Conservation (phyloP, 2,329 filamentous ascomycete genomes). For the Aspergillus tubingensis region DNA sequence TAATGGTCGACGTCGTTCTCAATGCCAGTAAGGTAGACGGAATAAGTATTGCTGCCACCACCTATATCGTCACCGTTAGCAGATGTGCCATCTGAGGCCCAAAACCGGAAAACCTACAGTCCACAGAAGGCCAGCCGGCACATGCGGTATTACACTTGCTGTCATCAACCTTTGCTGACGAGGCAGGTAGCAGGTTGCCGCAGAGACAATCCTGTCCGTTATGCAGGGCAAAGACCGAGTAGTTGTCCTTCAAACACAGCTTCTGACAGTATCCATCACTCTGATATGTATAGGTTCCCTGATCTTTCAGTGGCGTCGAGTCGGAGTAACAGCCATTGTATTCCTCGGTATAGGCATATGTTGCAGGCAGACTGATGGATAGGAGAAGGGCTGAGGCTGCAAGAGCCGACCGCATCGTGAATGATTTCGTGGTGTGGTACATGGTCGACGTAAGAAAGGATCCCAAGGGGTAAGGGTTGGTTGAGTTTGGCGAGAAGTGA, state of each 20-base stretch:
- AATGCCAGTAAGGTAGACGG: constrained; percentile 55
- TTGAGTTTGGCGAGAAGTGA: no score
- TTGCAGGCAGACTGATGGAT: constrained; percentile 21
- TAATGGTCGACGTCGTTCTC: constrained; percentile 39
- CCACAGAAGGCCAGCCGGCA: constrained; percentile 61
- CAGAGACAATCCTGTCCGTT: constrained; percentile 70
- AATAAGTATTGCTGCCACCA: constrained; percentile 57
- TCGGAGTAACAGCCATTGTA: constrained; percentile 56
- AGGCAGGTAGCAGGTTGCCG: constrained; percentile 67
- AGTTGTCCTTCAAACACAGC: constrained; percentile 50
- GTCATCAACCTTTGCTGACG: constrained; percentile 56
- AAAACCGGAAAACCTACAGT: constrained; percentile 57
- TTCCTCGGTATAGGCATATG: constrained; percentile 21
- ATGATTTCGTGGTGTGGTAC: constrained; percentile 29
- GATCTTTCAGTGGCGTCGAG: constrained; percentile 49
- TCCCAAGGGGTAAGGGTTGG: neutral
- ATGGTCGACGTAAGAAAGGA: constrained; percentile 11
- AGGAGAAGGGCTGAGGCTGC: constrained; percentile 30
- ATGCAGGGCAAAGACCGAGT: constrained; percentile 64
- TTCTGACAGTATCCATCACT: constrained; percentile 58
- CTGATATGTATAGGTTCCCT: constrained; percentile 55
- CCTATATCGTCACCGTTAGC: constrained; percentile 46
- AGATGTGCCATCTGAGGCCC: neutral
- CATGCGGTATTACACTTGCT: constrained; percentile 67
- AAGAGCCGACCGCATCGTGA: constrained; percentile 29